phyloP scores from a whole-genome alignment of 164 flowering plant genomes.

The Tinospora cordifolia region DNA sequence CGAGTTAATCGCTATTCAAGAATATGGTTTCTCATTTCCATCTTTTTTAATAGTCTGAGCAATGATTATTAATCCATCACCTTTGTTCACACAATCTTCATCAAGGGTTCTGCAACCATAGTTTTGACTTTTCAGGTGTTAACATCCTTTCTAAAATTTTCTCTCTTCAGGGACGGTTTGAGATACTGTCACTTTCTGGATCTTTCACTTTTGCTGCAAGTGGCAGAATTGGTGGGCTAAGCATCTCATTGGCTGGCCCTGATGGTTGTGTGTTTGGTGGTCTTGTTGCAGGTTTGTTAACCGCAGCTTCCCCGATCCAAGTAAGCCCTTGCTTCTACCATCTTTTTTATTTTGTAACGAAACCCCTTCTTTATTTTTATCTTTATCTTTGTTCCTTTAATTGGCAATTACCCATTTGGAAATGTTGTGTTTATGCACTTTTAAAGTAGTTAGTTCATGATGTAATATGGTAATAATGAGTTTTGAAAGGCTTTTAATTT shows the following conservation, averaged over 20 bases:
- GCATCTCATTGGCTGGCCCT: constrained; percentile 42
- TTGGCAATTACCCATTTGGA: too few relatives aligned
- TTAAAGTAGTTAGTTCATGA: too few relatives aligned
- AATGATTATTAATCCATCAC: background rate
- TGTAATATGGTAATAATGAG: too few relatives aligned
- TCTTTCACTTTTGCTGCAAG: constrained; percentile 36
- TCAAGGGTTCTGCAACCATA: background rate
- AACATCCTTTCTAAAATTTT: background rate
- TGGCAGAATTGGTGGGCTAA: constrained; percentile 41
- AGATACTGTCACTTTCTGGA: constrained; percentile 41
- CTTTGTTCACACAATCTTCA: background rate
- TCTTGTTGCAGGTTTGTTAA: constrained; percentile 37
- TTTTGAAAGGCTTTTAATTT: too few relatives aligned
- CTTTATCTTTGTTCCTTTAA: too few relatives aligned
- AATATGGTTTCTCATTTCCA: background rate
- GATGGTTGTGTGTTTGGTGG: constrained; percentile 50
- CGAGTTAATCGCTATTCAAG: too few relatives aligned
- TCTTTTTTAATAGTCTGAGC: background rate
- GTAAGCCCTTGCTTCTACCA: constrained; percentile 12
- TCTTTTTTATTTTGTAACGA: background rate
- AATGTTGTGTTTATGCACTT: too few relatives aligned
- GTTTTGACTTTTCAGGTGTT: background rate
- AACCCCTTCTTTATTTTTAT: too few relatives aligned
- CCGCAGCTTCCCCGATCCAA: constrained; percentile 44
- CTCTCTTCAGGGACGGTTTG: constrained; percentile 37